These are phyloP conservation scores for Wickerhamiella infanticola DNA, from an alignment of 1,139 yeast species.

Conservation along the genomic window DNA sequence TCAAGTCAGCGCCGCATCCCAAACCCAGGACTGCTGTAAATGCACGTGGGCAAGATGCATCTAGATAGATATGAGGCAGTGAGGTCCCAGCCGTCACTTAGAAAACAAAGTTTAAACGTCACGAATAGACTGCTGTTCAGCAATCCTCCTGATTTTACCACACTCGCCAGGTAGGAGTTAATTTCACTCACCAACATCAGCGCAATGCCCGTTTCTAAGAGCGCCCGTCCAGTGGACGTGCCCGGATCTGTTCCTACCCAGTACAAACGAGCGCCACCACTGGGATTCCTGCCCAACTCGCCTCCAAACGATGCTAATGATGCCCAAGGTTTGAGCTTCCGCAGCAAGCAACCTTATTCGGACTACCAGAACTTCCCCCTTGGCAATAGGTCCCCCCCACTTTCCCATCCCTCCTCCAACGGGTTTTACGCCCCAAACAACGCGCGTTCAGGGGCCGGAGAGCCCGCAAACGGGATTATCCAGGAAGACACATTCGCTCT, in stretches of 20 bases:
- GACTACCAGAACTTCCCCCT: background rate
- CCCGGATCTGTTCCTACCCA: background rate
- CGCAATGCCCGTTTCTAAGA: background rate
- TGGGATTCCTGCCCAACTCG: conserved; percentile 1
- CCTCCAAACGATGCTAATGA: conserved; percentile 2
- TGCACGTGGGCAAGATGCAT: background rate
- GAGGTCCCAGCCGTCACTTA: too few relatives aligned
- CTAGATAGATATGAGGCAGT: background rate
- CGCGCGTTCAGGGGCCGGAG: background rate
- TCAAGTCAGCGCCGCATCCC: background rate
- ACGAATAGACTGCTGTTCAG: too few relatives aligned
- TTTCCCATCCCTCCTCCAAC: background rate
- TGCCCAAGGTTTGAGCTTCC: background rate
- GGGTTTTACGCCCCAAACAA: background rate
- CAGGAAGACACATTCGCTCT: background rate
- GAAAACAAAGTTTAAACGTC: too few relatives aligned
- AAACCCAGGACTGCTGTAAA: background rate
- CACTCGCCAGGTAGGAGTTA: too few relatives aligned
- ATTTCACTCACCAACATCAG: too few relatives aligned
- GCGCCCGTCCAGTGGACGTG: background rate
- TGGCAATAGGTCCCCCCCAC: background rate
- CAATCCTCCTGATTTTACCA: too few relatives aligned
- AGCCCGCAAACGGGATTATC: background rate
- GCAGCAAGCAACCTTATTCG: background rate
- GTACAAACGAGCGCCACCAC: conserved; percentile 1